Evolutionary conservation across 176 grass and related monocot genomes (phyloP).

Genomic region (Alloteropsis semialata): DNA sequence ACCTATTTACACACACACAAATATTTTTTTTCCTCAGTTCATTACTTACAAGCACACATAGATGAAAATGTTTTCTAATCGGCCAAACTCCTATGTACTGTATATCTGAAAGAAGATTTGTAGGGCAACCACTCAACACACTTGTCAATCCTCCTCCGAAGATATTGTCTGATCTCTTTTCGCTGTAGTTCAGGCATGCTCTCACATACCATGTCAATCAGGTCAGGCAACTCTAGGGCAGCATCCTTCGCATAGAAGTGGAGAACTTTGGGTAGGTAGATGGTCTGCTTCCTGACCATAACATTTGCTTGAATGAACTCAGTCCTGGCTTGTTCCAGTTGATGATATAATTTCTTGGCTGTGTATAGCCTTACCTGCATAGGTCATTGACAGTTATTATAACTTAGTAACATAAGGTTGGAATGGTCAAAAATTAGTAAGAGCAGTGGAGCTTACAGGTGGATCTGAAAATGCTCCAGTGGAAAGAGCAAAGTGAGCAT

Average conservation of each 20-base stretch:
- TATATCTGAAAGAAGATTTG: constrained; percentile 86
- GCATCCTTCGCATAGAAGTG: constrained; percentile 84
- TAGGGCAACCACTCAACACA: constrained; percentile 78
- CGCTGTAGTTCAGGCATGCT: constrained; percentile 61
- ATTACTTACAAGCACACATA: constrained; percentile 32
- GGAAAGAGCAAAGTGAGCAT: constrained; percentile 90
- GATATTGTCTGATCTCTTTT: constrained; percentile 59
- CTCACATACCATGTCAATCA: constrained; percentile 72
- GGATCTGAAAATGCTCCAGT: constrained; percentile 90
- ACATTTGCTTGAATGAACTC: constrained; percentile 84
- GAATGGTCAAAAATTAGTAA: constrained; percentile 12
- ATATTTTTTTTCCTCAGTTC: background rate
- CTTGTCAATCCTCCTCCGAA: constrained; percentile 65
- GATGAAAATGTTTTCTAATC: constrained; percentile 26
- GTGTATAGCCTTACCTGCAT: constrained; percentile 85
- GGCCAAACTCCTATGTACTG: constrained; percentile 78
- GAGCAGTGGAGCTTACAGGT: constrained; percentile 47
- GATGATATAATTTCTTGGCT: constrained; percentile 62
- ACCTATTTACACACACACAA: constrained; percentile 19
- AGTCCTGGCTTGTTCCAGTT: constrained; percentile 66
- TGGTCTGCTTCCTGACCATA: constrained; percentile 53
- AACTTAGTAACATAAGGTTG: background rate
- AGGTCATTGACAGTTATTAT: constrained; percentile 23
- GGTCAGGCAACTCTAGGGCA: constrained; percentile 51
- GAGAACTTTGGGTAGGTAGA: constrained; percentile 78